Percentiles rank a stretch among this genome's conserved stretches.
Evolutionary conservation across 345 rosid species (phyloP).

Genomic region (Erucastrum elatum): DNA sequence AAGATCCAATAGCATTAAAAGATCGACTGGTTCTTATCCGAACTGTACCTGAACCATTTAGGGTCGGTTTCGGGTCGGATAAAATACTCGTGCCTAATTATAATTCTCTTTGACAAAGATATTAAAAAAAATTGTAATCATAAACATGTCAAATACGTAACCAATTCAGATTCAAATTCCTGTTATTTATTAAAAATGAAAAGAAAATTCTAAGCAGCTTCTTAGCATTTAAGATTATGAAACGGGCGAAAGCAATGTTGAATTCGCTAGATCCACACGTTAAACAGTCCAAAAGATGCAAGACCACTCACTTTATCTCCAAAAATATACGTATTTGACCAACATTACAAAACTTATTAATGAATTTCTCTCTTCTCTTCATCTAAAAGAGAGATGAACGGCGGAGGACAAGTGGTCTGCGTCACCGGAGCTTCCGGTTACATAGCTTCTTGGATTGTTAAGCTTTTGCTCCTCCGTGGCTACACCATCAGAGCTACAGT

Average conservation of each 20-base stretch:
- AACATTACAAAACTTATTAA: not conserved
- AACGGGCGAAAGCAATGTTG: not conserved
- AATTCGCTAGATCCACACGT: not conserved
- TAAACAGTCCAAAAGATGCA: not conserved
- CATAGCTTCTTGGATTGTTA: conserved; percentile 55
- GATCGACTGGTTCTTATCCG: too few relatives aligned
- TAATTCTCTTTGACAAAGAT: too few relatives aligned
- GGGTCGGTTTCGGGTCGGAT: too few relatives aligned
- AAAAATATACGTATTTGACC: not conserved
- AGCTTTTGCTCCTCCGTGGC: conserved; percentile 48
- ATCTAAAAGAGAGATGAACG: conserved; percentile 20
- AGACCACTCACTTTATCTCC: not conserved
- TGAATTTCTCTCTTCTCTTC: not conserved
- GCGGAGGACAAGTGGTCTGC: conserved; percentile 44
- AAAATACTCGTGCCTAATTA: too few relatives aligned
- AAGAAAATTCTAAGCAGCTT: not conserved
- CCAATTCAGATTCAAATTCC: not conserved
- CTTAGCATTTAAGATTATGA: not conserved
- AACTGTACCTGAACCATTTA: too few relatives aligned
- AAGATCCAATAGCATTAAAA: too few relatives aligned
- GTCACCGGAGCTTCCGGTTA: conserved; percentile 59
- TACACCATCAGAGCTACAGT: conserved; percentile 53
- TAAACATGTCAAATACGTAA: not conserved
- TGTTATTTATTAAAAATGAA: too few relatives aligned
- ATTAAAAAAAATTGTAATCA: too few relatives aligned